Base-by-base conservation (phyloP, 306 rosid genomes). In the Castanopsis chinensis region DNA sequence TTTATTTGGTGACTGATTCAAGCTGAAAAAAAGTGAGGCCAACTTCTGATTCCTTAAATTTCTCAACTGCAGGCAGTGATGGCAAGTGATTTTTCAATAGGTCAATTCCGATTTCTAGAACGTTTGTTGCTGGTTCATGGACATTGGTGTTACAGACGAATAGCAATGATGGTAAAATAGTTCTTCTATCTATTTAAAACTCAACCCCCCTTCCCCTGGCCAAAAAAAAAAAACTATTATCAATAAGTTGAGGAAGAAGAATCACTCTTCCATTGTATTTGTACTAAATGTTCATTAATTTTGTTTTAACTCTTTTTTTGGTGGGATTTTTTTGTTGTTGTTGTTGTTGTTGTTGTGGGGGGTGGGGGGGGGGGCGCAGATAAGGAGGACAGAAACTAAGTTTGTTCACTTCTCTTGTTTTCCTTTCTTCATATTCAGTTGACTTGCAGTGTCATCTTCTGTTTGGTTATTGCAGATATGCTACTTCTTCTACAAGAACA, bases 401-500 rank as follows among this genome's bases (percentile, higher is more conserved):
- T 37, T 37, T 37, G 45, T 37, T 7, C 7, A 37, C 45, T 7
- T 37, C 45, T 7, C 45, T 37, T 37, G 45, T 7, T 37, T 37
- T 37, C 11, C 45, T 37, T 37, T 37, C 65, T 15, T 61, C 25
- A 8, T 49, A 17, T 27, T 73, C 72, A 3, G 73, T 67, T 80
- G 78, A 81, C 72, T 32, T 35, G 33, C 58, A 27, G 49, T 59
- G n/a, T 64, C 75, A 27, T 79, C 64, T 83, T 72, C 68, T 61
- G 61, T 72, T 82, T 61, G 51, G n/a, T 78, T 69, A 59, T 77
- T 86, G 91, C 97, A 94, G 97, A 92, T 94, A 85, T 94, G 98
- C 83, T 94, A 94, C 85, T 94, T 94, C 88, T 94, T 94, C 92
- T 94, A 94, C 77, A 94, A 94, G 87, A 94, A 94, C 89, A 85